Evolutionary conservation across 192 early-diverging fungal species (phyloP).

Genomic region (Lobosporangium transversale): DNA sequence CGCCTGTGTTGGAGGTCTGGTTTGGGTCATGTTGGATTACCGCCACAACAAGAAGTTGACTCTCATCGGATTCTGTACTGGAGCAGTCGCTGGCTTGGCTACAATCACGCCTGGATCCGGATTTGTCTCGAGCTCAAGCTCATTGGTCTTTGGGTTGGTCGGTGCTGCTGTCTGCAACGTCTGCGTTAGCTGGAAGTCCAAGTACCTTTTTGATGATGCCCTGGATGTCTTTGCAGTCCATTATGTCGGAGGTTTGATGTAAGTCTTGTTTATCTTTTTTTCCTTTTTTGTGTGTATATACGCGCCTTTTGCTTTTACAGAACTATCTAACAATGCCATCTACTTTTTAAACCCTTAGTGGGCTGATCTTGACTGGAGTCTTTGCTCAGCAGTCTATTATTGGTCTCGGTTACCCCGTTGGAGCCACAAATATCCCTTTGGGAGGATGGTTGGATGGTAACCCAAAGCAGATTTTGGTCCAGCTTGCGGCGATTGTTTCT

Average conservation of each 20-base stretch:
- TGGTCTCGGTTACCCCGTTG: conserved; percentile 66
- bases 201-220: conserved; percentile 78
- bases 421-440: conserved; percentile 55
- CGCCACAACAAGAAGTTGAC: conserved; percentile 76
- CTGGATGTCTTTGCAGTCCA: conserved; percentile 87
- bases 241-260: conserved; percentile 73
- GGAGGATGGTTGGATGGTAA: conserved; percentile 87
- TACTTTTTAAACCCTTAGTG: conserved; percentile 57
- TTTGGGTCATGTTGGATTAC: conserved; percentile 81
- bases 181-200: conserved; percentile 69
- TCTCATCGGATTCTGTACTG: conserved; percentile 87
- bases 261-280: conserved; percentile 6
- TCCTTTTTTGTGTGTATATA: background rate
- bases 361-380: conserved; percentile 85
- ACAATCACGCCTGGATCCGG: conserved; percentile 89
- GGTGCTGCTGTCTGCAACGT: conserved; percentile 74
- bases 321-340: background rate
- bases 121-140: conserved; percentile 75
- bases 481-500: conserved; percentile 76
- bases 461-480: conserved; percentile 82
- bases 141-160: conserved; percentile 80
- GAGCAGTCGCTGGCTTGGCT: conserved; percentile 89
- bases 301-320: conserved; percentile 61
- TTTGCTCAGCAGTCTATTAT: conserved; percentile 82
- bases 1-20: conserved; percentile 72